Percentiles rank a stretch among this genome's conserved stretches.
phyloP scores from a whole-genome alignment of 2,329 filamentous ascomycete species.

The Pezicula carpinea region DNA sequence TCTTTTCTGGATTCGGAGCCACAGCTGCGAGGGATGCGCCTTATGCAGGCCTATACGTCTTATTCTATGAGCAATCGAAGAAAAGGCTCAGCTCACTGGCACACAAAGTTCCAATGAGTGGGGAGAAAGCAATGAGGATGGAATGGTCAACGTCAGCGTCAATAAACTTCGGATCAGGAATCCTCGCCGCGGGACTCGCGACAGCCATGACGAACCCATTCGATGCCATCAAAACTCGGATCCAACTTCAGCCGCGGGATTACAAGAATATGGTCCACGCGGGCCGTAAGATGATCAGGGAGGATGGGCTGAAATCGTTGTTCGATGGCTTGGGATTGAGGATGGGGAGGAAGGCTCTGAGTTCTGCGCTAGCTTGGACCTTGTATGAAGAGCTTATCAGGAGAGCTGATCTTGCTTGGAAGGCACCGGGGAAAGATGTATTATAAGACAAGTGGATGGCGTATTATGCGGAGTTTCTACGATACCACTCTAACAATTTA shows the following conservation, averaged over 20 bases:
- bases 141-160: slow-evolving; percentile 45
- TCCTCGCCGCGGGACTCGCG: slow-evolving; percentile 74
- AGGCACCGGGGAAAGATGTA: slow-evolving; percentile 5
- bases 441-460: slow-evolving; percentile 10
- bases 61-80: slow-evolving; percentile 88
- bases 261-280: slow-evolving; percentile 84
- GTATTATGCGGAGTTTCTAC: slow-evolving; percentile 4
- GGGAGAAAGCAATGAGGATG: slow-evolving; percentile 17
- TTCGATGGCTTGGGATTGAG: slow-evolving; percentile 83
- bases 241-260: slow-evolving; percentile 79
- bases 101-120: slow-evolving; percentile 19
- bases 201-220: slow-evolving; percentile 94
- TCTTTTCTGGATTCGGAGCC: slow-evolving; percentile 91
- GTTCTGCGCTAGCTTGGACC: slow-evolving; percentile 94
- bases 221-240: slow-evolving; percentile 90
- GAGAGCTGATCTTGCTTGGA: slow-evolving; percentile 45
- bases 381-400: slow-evolving; percentile 91
- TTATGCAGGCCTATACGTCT: slow-evolving; percentile 89
- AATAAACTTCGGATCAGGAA: slow-evolving; percentile 83
- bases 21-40: slow-evolving; percentile 93
- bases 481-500: slow-evolving; percentile 10
- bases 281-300: slow-evolving; percentile 68
- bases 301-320: slow-evolving; percentile 76
- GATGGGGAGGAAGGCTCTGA: slow-evolving; percentile 87
- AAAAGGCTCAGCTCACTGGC: slow-evolving; percentile 41